phyloP scores from a whole-genome alignment of 768 basidiomycete genomes.

The Auricularia sp. region DNA sequence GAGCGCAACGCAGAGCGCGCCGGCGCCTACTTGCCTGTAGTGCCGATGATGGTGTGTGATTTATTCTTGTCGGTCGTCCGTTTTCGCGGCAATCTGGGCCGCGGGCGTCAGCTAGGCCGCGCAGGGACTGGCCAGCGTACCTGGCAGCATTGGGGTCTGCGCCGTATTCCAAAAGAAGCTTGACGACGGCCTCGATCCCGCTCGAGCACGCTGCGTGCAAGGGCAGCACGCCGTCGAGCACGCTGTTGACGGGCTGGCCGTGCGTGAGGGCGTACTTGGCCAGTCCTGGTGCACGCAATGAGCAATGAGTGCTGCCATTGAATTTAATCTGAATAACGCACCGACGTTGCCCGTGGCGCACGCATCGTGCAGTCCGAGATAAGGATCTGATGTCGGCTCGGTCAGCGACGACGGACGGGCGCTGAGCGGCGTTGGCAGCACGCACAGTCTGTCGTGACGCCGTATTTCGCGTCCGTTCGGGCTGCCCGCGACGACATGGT shows the following conservation, averaged over 20 bases:
- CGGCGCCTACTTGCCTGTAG: background rate
- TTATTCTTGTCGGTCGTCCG: constrained; percentile 57
- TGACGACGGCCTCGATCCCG: constrained; percentile 81
- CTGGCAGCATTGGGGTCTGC: constrained; percentile 98
- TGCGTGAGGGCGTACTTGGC: constrained; percentile 87
- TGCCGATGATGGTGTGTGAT: background rate
- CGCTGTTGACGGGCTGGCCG: constrained; percentile 94
- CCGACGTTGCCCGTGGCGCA: constrained; percentile 64
- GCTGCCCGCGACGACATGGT: background rate
- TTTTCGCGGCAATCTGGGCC: constrained; percentile 54
- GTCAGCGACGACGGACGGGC: background rate
- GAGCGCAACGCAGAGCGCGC: background rate
- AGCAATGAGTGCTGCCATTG: background rate
- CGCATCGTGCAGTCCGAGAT: constrained; percentile 36
- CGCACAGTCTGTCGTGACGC: background rate
- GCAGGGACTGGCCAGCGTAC: constrained; percentile 29
- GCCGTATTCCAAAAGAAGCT: constrained; percentile 80
- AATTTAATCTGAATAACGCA: constrained; percentile 8
- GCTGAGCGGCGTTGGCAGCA: background rate
- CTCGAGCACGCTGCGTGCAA: constrained; percentile 91
- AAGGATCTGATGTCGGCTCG: constrained; percentile 12
- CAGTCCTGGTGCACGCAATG: constrained; percentile 34
- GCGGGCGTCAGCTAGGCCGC: background rate
- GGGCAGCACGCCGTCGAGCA: constrained; percentile 92
- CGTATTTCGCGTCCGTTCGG: background rate